Percentiles rank a stretch among this genome's conserved stretches.
phyloP scores from a whole-genome alignment of 805 yeast genomes.

The Candida golubevii region DNA sequence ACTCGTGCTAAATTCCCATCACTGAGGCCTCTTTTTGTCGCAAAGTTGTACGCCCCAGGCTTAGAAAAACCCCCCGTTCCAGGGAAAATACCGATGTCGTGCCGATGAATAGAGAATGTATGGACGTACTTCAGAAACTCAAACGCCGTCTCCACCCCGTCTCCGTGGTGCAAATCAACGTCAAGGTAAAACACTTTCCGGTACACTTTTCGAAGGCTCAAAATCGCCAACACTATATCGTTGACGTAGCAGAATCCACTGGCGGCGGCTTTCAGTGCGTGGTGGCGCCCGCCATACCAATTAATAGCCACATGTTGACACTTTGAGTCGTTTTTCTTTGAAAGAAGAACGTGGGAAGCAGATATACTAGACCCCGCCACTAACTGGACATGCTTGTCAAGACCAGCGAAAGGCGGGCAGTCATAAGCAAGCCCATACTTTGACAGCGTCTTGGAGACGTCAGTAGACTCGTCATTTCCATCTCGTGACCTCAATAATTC shows the following conservation, averaged over 20 bases:
- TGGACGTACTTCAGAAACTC: slow-evolving; percentile 49
- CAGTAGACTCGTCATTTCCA: neutral
- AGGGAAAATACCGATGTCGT: slow-evolving; percentile 67
- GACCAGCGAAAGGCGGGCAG: slow-evolving; percentile 56
- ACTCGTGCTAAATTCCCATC: slow-evolving; percentile 42
- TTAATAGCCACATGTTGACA: slow-evolving; percentile 41
- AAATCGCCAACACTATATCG: slow-evolving; percentile 59
- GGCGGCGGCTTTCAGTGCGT: slow-evolving; percentile 50
- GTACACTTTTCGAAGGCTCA: slow-evolving; percentile 44
- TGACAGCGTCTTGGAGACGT: neutral
- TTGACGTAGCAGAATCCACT: slow-evolving; percentile 73
- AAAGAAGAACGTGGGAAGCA: slow-evolving; percentile 37
- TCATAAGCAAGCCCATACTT: slow-evolving; percentile 53
- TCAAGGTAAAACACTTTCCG: slow-evolving; percentile 57
- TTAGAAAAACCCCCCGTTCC: slow-evolving; percentile 56
- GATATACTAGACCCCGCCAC: slow-evolving; percentile 57
- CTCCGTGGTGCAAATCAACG: slow-evolving; percentile 76
- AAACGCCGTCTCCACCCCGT: slow-evolving; percentile 71
- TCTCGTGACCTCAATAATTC: slow-evolving; percentile 25
- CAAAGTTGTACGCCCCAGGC: slow-evolving; percentile 44
- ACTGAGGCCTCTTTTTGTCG: slow-evolving; percentile 51
- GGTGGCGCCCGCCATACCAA: slow-evolving; percentile 83
- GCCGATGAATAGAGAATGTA: slow-evolving; percentile 61
- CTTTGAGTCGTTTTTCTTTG: slow-evolving; percentile 1
- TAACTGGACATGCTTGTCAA: slow-evolving; percentile 45